Conservation (phyloP, 1,284 basidiomycete species). For the Moesziomyces globuligerus region DNA sequence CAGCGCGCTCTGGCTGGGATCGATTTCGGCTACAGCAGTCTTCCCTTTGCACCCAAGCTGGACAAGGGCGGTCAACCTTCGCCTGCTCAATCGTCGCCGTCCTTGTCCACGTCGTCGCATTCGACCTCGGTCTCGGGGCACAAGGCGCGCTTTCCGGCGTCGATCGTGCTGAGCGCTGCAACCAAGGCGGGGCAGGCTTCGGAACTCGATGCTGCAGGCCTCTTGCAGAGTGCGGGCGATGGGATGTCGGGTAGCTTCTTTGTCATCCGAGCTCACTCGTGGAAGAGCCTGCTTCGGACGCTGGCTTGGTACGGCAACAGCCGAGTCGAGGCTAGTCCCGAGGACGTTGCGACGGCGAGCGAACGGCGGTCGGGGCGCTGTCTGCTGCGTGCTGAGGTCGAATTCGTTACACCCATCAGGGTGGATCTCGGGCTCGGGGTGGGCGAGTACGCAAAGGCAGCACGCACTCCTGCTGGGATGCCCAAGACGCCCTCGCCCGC, state of each 20-base stretch:
- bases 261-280: slow-evolving; percentile 49
- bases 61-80: slow-evolving; percentile 13
- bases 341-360: slow-evolving; percentile 39
- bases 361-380: slow-evolving; percentile 13
- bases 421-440: slow-evolving; percentile 26
- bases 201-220: neutral
- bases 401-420: slow-evolving; percentile 53
- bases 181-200: neutral
- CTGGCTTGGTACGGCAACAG: slow-evolving; percentile 60
- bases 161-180: slow-evolving; percentile 28
- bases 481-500: slow-evolving; percentile 30
- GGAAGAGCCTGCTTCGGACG: slow-evolving; percentile 55
- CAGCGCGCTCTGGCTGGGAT: slow-evolving; percentile 44
- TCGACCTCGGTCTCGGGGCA: slow-evolving; percentile 4
- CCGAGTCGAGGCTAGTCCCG: slow-evolving; percentile 45
- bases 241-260: slow-evolving; percentile 25
- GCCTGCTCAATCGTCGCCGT: slow-evolving; percentile 3
- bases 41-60: slow-evolving; percentile 46
- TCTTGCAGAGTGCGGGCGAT: neutral
- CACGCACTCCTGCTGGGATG: slow-evolving; percentile 20
- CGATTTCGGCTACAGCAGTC: slow-evolving; percentile 47
- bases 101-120: slow-evolving; percentile 1
- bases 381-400: slow-evolving; percentile 42
- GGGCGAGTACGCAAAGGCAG: slow-evolving; percentile 23
- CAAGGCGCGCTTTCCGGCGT: slow-evolving; percentile 37